Evolutionary conservation across 2,329 filamentous ascomycete species (phyloP), one percentile per base, ranked within the genome.

Genomic region (Tolypocladium album): DNA sequence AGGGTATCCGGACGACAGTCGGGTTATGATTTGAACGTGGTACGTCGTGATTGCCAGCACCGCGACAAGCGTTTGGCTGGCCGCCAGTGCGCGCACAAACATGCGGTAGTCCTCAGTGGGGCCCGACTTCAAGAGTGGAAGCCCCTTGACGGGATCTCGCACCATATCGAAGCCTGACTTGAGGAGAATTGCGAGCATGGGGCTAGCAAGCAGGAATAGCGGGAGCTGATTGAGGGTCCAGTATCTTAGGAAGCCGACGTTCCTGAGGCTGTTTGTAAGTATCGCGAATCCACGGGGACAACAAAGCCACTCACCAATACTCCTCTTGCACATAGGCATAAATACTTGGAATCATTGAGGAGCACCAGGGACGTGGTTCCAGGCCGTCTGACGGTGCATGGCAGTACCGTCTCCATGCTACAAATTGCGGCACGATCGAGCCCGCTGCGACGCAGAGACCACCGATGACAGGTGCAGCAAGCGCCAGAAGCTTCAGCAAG

Each of bases 21-120:
- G 85, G 53, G 88, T 96, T 67, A 97, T 88, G 66, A 99, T 95
- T 74, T 99, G 94, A 34, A 97, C 88, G 70, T 99, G 94, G 69
- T 95, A 96, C 63, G 78, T 90, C 15, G 87, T 90, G 24, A 92
- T 73, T 24, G 91, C 89, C 61, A 93, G 72, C 2, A 83, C 62
- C 1, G 88, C 87, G 22, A 99, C 78, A 4, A 92, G 60, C 1
- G 89, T 73, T 72, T 99, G 93, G 4, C 85, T 82, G 4, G 87
- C 74, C 1, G 90, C 90, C 62, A 96, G 77, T 27, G 83, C 82
- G 36, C 73, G 74, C 8, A 84, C 65, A 12, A 84, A 67, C 6
- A 66, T 50, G 7, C 65, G 65, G 20, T 62, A 63, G 31, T 66
- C 57, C 17, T 62, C 58, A 22, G 63, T 55, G 27, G 62, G 61